Evolutionary conservation across 2,329 filamentous ascomycete genomes (phyloP).

Genomic region (Fusarium neocosmosporiellum): DNA sequence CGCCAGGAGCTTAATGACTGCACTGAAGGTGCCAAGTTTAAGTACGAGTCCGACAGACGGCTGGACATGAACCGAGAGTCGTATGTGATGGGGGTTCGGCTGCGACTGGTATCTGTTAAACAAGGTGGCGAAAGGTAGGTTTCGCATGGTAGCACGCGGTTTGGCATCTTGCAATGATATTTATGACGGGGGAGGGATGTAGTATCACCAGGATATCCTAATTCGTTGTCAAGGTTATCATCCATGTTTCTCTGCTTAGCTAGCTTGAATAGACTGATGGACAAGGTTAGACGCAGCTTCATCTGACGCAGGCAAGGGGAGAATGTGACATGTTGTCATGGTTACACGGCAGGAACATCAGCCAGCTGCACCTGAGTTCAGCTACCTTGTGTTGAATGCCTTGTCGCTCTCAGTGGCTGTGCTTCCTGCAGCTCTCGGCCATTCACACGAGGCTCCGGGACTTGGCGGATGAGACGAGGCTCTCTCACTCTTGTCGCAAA

Average conservation of each 20-base stretch:
- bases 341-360: neutral
- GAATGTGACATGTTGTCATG: neutral
- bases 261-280: neutral
- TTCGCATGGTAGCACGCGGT: neutral
- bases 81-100: constrained; percentile 11
- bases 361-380: neutral
- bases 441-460: neutral
- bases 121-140: neutral
- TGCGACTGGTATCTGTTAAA: constrained; percentile 15
- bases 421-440: neutral
- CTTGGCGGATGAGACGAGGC: neutral
- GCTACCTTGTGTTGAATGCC: neutral
- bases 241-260: neutral
- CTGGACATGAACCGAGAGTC: constrained; percentile 5
- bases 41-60: constrained; percentile 3
- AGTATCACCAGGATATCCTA: neutral
- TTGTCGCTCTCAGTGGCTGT: neutral
- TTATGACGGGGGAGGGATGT: neutral
- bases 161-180: neutral
- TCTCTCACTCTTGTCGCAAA: neutral
- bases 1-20: constrained; percentile 13
- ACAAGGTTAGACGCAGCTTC: neutral
- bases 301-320: neutral
- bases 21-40: constrained; percentile 13
- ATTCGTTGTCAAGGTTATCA: neutral